Conservation (phyloP, 2,329 filamentous ascomycete genomes). For the Gnomoniopsis smithogilvyi region DNA sequence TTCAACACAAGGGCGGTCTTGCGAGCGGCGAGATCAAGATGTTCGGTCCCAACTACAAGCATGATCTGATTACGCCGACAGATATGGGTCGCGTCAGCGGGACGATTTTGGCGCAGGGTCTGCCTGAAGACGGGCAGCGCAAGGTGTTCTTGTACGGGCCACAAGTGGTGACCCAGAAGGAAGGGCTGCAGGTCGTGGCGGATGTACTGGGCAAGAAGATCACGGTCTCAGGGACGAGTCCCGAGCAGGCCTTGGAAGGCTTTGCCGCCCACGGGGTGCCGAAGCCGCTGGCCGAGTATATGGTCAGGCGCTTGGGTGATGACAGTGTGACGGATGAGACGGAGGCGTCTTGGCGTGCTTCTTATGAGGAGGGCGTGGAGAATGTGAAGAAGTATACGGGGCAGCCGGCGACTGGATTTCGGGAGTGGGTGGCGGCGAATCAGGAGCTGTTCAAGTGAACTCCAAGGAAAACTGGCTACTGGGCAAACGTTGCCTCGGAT, state of each 20-base stretch:
- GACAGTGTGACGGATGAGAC: background rate
- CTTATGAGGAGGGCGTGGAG: conserved; percentile 7
- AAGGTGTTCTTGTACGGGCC: conserved; percentile 35
- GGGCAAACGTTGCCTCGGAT: too few species aligned
- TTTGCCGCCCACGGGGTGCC: background rate
- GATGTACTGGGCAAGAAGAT: conserved; percentile 29
- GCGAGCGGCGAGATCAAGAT: conserved; percentile 31
- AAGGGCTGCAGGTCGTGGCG: conserved; percentile 27
- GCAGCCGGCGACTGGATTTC: conserved; percentile 3
- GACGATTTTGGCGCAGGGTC: conserved; percentile 32
- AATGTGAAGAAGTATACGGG: conserved; percentile 13
- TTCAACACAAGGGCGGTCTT: conserved; percentile 28
- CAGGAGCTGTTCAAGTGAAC: conserved; percentile 20
- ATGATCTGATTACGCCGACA: conserved; percentile 37
- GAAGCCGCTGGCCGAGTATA: conserved; percentile 1
- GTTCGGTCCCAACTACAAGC: conserved; percentile 25
- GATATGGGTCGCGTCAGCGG: conserved; percentile 45
- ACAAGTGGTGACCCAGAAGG: conserved; percentile 28
- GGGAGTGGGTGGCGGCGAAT: conserved; percentile 14
- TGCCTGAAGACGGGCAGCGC: conserved; percentile 24
- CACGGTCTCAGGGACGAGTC: conserved; percentile 10
- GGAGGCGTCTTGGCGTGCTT: conserved; percentile 3
- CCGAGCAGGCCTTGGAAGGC: conserved; percentile 5
- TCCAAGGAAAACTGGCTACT: too few species aligned
- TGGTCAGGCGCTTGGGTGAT: background rate